Percentiles rank a stretch among this genome's conserved stretches.
Conservation (phyloP, 257 asterid species). For the Nicotiana noctiflora region DNA sequence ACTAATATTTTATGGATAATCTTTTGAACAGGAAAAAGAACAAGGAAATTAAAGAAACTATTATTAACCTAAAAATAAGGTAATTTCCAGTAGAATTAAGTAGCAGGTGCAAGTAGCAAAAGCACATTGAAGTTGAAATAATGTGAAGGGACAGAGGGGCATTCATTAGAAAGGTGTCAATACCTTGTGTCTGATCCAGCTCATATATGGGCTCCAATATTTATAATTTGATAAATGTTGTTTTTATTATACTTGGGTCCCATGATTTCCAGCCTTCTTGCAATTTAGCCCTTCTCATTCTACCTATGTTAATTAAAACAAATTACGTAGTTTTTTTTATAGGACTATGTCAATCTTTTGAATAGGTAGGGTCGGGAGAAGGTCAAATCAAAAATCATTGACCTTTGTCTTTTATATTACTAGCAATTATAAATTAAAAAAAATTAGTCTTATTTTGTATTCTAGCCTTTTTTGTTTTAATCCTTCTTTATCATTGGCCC, state of each 20-base stretch:
- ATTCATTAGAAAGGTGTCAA: conserved; percentile 10
- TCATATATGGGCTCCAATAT: conserved; percentile 17
- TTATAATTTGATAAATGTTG: conserved; percentile 13
- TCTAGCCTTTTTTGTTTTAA: not conserved
- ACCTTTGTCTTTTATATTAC: not conserved
- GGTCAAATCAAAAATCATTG: conserved; percentile 7
- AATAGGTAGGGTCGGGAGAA: not conserved
- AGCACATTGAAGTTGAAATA: conserved; percentile 1
- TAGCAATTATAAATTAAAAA: not conserved
- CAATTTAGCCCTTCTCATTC: not conserved
- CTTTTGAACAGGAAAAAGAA: not conserved
- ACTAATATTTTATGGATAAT: not conserved
- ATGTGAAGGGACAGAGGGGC: conserved; percentile 10
- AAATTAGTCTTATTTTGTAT: not conserved
- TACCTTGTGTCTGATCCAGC: conserved; percentile 21
- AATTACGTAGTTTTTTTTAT: not conserved
- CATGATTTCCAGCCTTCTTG: not conserved
- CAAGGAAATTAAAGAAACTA: not conserved
- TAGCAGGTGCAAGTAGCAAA: conserved; percentile 9
- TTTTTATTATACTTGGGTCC: conserved; percentile 15
- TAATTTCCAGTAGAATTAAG: not conserved
- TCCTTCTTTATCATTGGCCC: not conserved
- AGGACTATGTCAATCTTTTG: not conserved
- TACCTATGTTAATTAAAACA: not conserved
- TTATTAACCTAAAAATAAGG: not conserved